A percentile compares a stretch with the other conserved stretches of the same genome.
These are phyloP conservation scores for Penicillium sclerotigenum DNA, from an alignment of 2,329 filamentous ascomycete species.

Conservation along the genomic window DNA sequence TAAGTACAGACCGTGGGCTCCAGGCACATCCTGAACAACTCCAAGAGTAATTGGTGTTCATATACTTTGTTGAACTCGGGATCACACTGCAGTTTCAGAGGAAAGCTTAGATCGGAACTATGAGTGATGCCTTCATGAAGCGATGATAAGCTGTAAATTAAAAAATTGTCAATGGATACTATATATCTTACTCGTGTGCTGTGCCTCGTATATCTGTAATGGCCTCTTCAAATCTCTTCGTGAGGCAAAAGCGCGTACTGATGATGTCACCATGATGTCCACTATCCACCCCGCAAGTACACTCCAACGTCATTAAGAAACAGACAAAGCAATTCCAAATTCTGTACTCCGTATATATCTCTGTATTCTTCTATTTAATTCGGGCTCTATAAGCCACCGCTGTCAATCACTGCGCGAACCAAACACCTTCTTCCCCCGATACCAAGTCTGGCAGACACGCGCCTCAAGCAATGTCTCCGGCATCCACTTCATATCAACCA, in stretches of 20 bases:
- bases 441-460: constrained; percentile 47
- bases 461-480: constrained; percentile 42
- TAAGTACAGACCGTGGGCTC: constrained; percentile 4
- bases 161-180: neutral
- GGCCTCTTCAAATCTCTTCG: too few relatives aligned
- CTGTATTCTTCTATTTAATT: neutral
- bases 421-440: constrained; percentile 38
- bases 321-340: too few relatives aligned
- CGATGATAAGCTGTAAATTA: neutral
- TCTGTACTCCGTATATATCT: neutral
- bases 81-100: neutral
- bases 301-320: neutral
- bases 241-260: neutral
- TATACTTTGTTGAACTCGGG: neutral
- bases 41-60: neutral
- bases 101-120: neutral
- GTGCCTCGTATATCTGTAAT: neutral
- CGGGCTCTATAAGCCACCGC: too few relatives aligned
- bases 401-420: constrained; percentile 1
- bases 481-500: constrained; percentile 45
- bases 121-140: neutral
- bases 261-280: neutral
- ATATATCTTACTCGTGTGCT: neutral
- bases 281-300: neutral
- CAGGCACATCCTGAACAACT: constrained; percentile 4